Evolutionary conservation across 352 stramenopile species (phyloP).

Genomic region (Phytopythium kandeliae): DNA sequence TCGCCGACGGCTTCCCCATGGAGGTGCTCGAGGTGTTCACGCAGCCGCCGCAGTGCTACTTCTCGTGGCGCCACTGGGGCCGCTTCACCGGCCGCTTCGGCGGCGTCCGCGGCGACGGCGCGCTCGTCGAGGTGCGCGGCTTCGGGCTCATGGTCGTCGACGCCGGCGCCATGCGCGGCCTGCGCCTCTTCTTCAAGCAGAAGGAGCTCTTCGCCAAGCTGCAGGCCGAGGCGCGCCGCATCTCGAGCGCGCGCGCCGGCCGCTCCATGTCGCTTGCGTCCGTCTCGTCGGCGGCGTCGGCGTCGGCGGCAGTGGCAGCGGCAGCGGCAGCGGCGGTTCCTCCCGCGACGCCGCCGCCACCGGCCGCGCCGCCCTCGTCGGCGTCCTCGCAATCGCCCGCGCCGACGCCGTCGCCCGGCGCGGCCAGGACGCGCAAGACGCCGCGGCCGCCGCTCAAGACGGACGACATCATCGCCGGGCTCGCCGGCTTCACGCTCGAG

Average conservation of each 20-base stretch:
- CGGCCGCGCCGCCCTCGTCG: background rate
- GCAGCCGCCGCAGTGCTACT: constrained; percentile 68
- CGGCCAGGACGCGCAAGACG: constrained; percentile 8
- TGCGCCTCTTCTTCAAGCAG: constrained; percentile 67
- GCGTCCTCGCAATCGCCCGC: constrained; percentile 2
- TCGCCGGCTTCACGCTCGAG: constrained; percentile 39
- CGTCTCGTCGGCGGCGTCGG: background rate
- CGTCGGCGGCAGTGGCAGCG: too few relatives aligned
- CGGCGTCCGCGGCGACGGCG: constrained; percentile 53
- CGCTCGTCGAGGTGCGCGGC: constrained; percentile 52
- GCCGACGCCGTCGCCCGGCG: background rate
- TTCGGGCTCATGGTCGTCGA: constrained; percentile 72
- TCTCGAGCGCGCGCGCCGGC: constrained; percentile 14
- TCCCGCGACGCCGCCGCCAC: background rate
- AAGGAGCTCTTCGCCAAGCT: constrained; percentile 50
- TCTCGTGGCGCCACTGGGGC: constrained; percentile 78
- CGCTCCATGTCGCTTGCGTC: constrained; percentile 6
- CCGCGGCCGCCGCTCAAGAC: constrained; percentile 15
- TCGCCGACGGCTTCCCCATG: constrained; percentile 73
- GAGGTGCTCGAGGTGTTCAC: constrained; percentile 78
- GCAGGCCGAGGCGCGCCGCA: constrained; percentile 18
- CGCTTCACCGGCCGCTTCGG: constrained; percentile 62
- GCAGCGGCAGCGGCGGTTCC: too few relatives aligned
- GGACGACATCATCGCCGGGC: constrained; percentile 38
- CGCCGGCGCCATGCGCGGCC: constrained; percentile 33